phyloP scores from a whole-genome alignment of 176 grass and related monocot species.

The Carex parvula region DNA sequence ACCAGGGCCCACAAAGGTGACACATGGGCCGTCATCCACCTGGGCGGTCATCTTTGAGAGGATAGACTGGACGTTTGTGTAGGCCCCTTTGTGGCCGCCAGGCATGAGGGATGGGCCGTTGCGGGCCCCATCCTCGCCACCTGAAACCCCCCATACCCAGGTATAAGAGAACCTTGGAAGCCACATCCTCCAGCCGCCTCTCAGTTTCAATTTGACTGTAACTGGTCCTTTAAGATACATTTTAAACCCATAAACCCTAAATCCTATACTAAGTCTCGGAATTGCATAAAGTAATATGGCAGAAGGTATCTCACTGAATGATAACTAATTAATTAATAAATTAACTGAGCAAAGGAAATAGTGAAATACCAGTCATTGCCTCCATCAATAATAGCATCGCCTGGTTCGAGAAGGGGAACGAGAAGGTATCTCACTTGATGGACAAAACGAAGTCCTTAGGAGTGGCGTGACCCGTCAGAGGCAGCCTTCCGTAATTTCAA shows the following conservation, averaged over 20 bases:
- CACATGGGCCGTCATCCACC: constrained; percentile 78
- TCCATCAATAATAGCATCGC: constrained; percentile 79
- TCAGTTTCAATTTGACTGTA: constrained; percentile 14
- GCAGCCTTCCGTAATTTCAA: constrained; percentile 24
- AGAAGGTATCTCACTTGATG: no score
- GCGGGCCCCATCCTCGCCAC: constrained; percentile 69
- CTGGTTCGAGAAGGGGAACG: constrained; percentile 59
- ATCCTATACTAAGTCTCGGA: background rate
- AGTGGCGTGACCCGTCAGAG: constrained; percentile 56
- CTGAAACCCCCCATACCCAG: constrained; percentile 90
- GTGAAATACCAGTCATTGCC: constrained; percentile 60
- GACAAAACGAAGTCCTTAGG: constrained; percentile 74
- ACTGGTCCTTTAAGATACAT: background rate
- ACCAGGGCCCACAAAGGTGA: constrained; percentile 67
- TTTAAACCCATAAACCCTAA: background rate
- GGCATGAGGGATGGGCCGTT: constrained; percentile 88
- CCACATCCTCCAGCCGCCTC: constrained; percentile 52
- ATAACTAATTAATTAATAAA: background rate
- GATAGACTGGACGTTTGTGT: constrained; percentile 59
- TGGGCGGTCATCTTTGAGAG: constrained; percentile 54
- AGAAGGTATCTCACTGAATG: background rate
- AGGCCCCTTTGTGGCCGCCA: constrained; percentile 58
- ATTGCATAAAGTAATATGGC: background rate
- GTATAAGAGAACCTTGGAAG: constrained; percentile 53
- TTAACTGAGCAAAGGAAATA: background rate